Conservation (phyloP, 371 early-diverging fungal species). For the Gilbertella persicaria region DNA sequence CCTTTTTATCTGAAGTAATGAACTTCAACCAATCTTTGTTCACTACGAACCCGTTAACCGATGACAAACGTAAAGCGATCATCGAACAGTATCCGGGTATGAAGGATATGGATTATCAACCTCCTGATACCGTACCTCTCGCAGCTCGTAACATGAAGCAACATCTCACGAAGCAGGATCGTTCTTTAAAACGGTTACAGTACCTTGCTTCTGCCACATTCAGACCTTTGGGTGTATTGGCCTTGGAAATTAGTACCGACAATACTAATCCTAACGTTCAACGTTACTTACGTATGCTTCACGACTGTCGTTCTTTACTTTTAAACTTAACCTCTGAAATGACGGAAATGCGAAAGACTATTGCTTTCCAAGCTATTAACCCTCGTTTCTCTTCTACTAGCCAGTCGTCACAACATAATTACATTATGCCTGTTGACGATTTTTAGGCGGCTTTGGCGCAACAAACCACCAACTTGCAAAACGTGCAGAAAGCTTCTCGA, state of each 20-base stretch:
- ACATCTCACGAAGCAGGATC: constrained; percentile 1
- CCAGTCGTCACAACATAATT: background rate
- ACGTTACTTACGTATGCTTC: background rate
- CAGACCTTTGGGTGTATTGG: background rate
- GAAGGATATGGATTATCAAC: background rate
- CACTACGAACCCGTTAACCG: background rate
- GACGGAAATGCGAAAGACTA: background rate
- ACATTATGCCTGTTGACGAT: background rate
- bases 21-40: background rate
- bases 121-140: constrained; percentile 6
- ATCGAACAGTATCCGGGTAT: constrained; percentile 15
- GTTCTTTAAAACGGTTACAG: constrained; percentile 7
- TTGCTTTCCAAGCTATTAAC: constrained; percentile 1
- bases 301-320: background rate
- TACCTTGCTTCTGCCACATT: background rate
- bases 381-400: background rate
- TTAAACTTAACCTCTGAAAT: background rate
- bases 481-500: background rate
- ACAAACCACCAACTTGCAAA: background rate
- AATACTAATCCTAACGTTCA: background rate
- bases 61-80: constrained; percentile 7
- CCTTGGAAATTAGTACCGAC: constrained; percentile 1
- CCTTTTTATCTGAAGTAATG: background rate
- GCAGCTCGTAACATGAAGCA: constrained; percentile 7
- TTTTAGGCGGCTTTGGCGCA: constrained; percentile 1